These are phyloP conservation scores for Agroathelia rolfsii DNA, from an alignment of 1,284 basidiomycete species.

Conservation along the genomic window DNA sequence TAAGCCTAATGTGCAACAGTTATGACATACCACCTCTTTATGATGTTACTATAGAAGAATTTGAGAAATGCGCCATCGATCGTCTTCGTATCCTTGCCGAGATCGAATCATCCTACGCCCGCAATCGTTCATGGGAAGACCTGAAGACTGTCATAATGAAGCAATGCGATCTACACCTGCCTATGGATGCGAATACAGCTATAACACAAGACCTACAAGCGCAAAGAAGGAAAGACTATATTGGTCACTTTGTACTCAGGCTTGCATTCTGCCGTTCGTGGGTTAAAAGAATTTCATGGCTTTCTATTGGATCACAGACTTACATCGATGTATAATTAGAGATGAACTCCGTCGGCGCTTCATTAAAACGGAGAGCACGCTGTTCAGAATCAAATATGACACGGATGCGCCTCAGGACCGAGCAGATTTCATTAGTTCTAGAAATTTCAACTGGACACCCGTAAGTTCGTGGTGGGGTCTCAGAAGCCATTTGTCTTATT, in stretches of 20 bases:
- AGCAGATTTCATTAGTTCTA: constrained; percentile 62
- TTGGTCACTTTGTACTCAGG: constrained; percentile 91
- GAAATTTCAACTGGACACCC: constrained; percentile 71
- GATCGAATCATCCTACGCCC: constrained; percentile 87
- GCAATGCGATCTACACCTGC: constrained; percentile 66
- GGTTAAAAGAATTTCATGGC: constrained; percentile 28
- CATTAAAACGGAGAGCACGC: constrained; percentile 77
- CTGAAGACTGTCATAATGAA: constrained; percentile 49
- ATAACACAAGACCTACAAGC: constrained; percentile 36
- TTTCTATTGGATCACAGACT: constrained; percentile 5
- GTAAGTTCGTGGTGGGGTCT: constrained; percentile 29
- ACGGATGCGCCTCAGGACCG: constrained; percentile 55
- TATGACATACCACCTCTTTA: constrained; percentile 82
- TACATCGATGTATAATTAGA: constrained; percentile 32
- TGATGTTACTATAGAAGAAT: constrained; percentile 94
- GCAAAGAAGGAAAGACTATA: constrained; percentile 79
- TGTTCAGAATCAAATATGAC: constrained; percentile 85
- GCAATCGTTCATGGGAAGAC: constrained; percentile 75
- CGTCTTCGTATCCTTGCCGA: constrained; percentile 86
- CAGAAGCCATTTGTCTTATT: background rate
- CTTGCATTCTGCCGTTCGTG: constrained; percentile 95
- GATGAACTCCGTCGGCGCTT: constrained; percentile 89
- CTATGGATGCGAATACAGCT: constrained; percentile 57
- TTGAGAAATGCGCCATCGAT: constrained; percentile 88
- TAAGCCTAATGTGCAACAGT: constrained; percentile 28